phyloP scores from a whole-genome alignment of 2,329 filamentous ascomycete genomes.

The Plectosphaerella plurivora region DNA sequence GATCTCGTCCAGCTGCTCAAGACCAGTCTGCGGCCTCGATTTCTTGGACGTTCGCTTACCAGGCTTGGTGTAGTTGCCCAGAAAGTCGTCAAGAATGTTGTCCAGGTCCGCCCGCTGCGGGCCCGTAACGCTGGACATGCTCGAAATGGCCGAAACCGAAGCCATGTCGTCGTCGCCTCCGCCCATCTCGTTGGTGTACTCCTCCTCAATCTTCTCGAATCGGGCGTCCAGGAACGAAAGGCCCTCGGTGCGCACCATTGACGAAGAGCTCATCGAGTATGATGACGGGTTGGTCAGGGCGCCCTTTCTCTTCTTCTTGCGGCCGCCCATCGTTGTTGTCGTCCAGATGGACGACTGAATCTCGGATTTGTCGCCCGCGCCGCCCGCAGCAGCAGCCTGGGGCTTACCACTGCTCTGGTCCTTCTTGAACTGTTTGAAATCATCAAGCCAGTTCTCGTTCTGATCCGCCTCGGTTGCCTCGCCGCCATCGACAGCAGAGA shows the following conservation, averaged over 20 bases:
- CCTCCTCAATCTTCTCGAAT: conserved; percentile 86
- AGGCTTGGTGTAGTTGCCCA: conserved; percentile 66
- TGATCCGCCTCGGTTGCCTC: conserved; percentile 55
- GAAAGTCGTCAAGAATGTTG: conserved; percentile 87
- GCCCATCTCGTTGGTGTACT: conserved; percentile 51
- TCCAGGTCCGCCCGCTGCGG: conserved; percentile 77
- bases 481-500: conserved; percentile 29
- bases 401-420: conserved; percentile 48
- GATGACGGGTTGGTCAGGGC: conserved; percentile 82
- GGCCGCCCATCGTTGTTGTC: conserved; percentile 72
- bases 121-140: conserved; percentile 62
- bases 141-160: conserved; percentile 58
- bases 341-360: conserved; percentile 68
- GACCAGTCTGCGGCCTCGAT: conserved; percentile 72
- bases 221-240: conserved; percentile 80
- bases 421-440: conserved; percentile 93
- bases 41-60: conserved; percentile 76
- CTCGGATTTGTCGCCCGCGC: conserved; percentile 51
- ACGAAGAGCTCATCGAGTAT: conserved; percentile 90
- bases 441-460: conserved; percentile 81
- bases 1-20: conserved; percentile 89
- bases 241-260: conserved; percentile 82
- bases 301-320: conserved; percentile 91
- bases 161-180: conserved; percentile 40
- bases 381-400: conserved; percentile 13